Conservation (phyloP, 2,329 filamentous ascomycete species). For the Colletotrichum tamarilloi region DNA sequence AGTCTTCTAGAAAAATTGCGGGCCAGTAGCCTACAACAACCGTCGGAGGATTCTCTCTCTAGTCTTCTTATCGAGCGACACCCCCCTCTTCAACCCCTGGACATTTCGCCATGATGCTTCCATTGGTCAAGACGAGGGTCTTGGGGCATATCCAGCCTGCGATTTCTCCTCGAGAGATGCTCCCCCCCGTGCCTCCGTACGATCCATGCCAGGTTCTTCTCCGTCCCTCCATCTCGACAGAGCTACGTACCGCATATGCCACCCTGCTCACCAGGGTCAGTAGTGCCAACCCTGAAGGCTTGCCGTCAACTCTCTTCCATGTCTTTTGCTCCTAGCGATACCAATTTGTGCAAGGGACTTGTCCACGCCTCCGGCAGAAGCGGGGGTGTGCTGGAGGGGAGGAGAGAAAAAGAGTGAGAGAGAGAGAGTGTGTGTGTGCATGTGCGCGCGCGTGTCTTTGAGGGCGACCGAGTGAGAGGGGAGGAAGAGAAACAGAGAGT, state of each 20-base stretch:
- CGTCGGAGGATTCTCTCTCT: slow-evolving; percentile 59
- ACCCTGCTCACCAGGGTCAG: slow-evolving; percentile 30
- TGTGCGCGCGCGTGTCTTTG: background rate
- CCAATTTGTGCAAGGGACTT: slow-evolving; percentile 36
- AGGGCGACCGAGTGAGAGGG: background rate
- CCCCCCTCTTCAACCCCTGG: slow-evolving; percentile 40
- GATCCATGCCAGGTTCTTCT: slow-evolving; percentile 38
- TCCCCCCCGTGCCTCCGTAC: slow-evolving; percentile 41
- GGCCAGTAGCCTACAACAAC: slow-evolving; percentile 50
- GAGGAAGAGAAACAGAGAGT: background rate
- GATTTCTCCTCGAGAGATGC: slow-evolving; percentile 34
- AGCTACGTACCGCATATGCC: slow-evolving; percentile 37
- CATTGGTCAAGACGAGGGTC: slow-evolving; percentile 41
- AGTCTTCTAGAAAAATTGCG: slow-evolving; percentile 58
- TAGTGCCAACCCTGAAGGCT: slow-evolving; percentile 34
- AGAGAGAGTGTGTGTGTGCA: background rate
- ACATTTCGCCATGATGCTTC: slow-evolving; percentile 14
- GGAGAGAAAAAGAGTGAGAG: background rate
- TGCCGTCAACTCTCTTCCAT: slow-evolving; percentile 34
- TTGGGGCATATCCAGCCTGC: slow-evolving; percentile 34
- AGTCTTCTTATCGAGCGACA: slow-evolving; percentile 50
- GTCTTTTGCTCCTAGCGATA: slow-evolving; percentile 28
- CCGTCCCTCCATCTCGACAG: slow-evolving; percentile 49
- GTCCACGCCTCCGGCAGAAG: slow-evolving; percentile 35
- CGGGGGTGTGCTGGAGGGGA: slow-evolving; percentile 26